Conservation (phyloP, 1,284 basidiomycete genomes). For the Irpex rosettiformis region DNA sequence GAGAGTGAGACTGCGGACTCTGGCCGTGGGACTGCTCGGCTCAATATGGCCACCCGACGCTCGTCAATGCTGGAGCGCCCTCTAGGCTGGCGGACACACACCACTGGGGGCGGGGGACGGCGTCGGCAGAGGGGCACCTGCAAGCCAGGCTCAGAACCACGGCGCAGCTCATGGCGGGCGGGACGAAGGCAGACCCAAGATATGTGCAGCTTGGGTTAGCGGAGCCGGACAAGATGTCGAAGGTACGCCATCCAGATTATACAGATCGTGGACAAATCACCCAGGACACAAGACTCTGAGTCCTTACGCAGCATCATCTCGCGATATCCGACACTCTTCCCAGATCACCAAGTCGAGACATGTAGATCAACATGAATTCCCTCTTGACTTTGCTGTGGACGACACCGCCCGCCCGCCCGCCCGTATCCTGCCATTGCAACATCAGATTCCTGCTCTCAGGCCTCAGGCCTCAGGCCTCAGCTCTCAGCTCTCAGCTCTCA, state of each 20-base stretch:
- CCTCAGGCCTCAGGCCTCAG: no score
- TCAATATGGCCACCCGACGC: slow-evolving; percentile 11
- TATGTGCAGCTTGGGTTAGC: slow-evolving; percentile 5
- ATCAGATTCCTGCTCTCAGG: slow-evolving; percentile 7
- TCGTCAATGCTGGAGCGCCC: neutral
- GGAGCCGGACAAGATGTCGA: slow-evolving; percentile 5
- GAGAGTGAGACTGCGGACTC: slow-evolving; percentile 11
- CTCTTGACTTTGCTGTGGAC: no score
- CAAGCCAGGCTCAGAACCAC: neutral
- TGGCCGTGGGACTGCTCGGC: slow-evolving; percentile 11
- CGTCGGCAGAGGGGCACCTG: slow-evolving; percentile 2
- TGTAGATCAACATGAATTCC: no score
- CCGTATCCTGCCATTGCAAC: neutral
- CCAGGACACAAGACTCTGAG: slow-evolving; percentile 21
- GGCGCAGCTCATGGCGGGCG: neutral
- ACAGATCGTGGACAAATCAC: slow-evolving; percentile 26
- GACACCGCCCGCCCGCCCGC: no score
- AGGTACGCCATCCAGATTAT: slow-evolving; percentile 22
- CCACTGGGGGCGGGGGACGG: neutral
- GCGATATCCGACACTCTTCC: slow-evolving; percentile 24
- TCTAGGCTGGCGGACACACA: neutral
- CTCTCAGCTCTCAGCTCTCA: slow-evolving; percentile 4
- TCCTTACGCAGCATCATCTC: slow-evolving; percentile 27
- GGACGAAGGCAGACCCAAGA: neutral
- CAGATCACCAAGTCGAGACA: slow-evolving; percentile 26